Conservation (phyloP, 2,329 filamentous ascomycete genomes). For the Stylonectria norvegica region DNA sequence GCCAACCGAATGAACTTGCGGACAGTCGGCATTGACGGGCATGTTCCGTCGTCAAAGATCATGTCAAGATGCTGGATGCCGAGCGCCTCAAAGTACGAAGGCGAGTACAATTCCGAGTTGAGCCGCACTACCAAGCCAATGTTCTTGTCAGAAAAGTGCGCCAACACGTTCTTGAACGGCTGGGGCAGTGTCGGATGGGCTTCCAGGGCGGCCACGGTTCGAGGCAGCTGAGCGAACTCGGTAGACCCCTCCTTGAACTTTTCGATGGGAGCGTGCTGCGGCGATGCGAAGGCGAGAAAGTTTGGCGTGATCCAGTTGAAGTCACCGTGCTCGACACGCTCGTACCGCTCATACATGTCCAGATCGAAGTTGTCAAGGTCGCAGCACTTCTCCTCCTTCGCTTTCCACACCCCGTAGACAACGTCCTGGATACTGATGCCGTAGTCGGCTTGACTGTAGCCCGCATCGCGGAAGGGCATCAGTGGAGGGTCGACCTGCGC, state of each 20-base stretch:
- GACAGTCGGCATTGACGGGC: slow-evolving; percentile 83
- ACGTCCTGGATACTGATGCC: slow-evolving; percentile 94
- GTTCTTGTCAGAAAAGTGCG: slow-evolving; percentile 81
- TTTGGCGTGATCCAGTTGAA: slow-evolving; percentile 99
- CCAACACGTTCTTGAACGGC: slow-evolving; percentile 93
- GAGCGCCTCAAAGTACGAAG: slow-evolving; percentile 93
- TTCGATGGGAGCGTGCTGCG: slow-evolving; percentile 74
- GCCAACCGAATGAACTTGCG: slow-evolving; percentile 92
- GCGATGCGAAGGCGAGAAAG: slow-evolving; percentile 95
- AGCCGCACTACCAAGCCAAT: slow-evolving; percentile 91
- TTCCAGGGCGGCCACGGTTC: slow-evolving; percentile 69
- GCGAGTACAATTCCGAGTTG: slow-evolving; percentile 93
- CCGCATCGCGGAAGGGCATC: slow-evolving; percentile 98
- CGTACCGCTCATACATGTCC: slow-evolving; percentile 94
- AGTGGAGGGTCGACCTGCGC: slow-evolving; percentile 94
- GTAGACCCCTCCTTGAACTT: slow-evolving; percentile 71
- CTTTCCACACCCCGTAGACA: slow-evolving; percentile 97
- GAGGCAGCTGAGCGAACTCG: slow-evolving; percentile 70
- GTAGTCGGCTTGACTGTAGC: slow-evolving; percentile 97
- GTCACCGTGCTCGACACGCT: slow-evolving; percentile 95
- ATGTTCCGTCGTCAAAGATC: slow-evolving; percentile 99
- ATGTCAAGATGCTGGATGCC: slow-evolving; percentile 97
- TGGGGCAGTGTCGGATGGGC: slow-evolving; percentile 67
- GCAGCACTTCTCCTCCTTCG: slow-evolving; percentile 91
- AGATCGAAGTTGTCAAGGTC: slow-evolving; percentile 91